Base-by-base conservation (phyloP, 164 flowering plant genomes). In the Tetrastigma voinierianum region DNA sequence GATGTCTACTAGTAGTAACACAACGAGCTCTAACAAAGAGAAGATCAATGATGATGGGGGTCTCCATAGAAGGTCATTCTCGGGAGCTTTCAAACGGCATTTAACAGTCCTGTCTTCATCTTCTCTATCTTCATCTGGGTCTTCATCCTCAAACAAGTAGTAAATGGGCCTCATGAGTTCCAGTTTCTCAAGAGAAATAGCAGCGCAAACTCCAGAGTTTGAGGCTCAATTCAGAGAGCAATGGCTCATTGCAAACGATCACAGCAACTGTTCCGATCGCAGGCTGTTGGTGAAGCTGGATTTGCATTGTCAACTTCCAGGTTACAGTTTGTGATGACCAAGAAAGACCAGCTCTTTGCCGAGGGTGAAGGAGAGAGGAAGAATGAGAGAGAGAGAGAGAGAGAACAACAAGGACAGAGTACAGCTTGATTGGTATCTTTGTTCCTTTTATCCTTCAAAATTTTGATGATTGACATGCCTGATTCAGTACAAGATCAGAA, bases 181-280 rank as follows among this genome's bases (percentile, higher is more conserved):
- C 79, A 74, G 62, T 66, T 78, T 48, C 73, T 86, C 25, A 89
- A 79, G 76, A 85, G 88, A 74, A 82, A 91, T 64, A 79, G 79
- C 70, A 88, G 89, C 49, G 64, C 67, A 16, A 70, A 63, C 63
- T 68, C n/a, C 81, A 51, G 90, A 82, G 57, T 21, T 77, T 58
- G 90, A 86, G 73, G 60, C 53, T 71, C 88, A 46, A 86, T 86
- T 59, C 85, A 84, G 65, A 83, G 87, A 44, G 90, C 90, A 46
- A 84, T 86, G 74, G 84, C 85, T 17, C 88, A 86, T 52, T 86
- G 90, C 77, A 86, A 86, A 58, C 72, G 65, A 66, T 93, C 98
- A 58, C 97, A 86, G 71, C 79, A 81, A 72, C 51, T 67, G 61
- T 60, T 74, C 51, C 62, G 23, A 10, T 66, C 87, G n/a, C 87